Evolutionary conservation across 805 yeast genomes (phyloP), one percentile per base, ranked within the genome.

Genomic region (Danielozyma ontarioensis): DNA sequence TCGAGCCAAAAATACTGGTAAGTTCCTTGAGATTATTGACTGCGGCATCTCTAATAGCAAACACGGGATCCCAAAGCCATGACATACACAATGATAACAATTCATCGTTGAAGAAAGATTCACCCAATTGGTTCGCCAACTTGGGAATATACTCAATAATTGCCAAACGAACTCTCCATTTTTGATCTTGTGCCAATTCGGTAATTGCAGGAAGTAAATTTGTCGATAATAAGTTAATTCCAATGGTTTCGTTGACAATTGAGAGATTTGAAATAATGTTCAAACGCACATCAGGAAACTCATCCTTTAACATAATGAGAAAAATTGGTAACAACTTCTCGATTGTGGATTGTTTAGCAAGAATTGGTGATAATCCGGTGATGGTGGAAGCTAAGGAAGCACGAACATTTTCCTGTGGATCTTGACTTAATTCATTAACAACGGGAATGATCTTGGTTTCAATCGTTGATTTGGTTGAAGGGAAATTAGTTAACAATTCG

Each of bases 11-110:
- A 24, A 86, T 87, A 45, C 74, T 76, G 4, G 96, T 80, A 48
- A 93, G 70, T 46, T 82, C 80, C 45, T 75, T 80, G 46, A 93
- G 68, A 58, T 89, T 93, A 36, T 70, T 66, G 21, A 93, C 95
- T 1, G 97, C 97, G 7, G 98, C 98, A 45, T 87, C 94, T 61
- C 99, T 80, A 40, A 93, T 89, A 4, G 97, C 89, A 62, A 78
- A 93, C 25, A 93, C 98, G 4, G 89, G 84, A 64, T 93, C 99
- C 96, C 97, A 89, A 44, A 93, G 70, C 97, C 98, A 93, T n/a
- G 89, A 83, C 76, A 93, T 76, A 51, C 96, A 93, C 47, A 93
- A 70, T 31, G 84, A 80, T 42, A 95, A 88, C 44, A 93, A 70
- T 50, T 89, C 95, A 55, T 86, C 84, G 59, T 93, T 93, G 62